Evolutionary conservation across 2,329 filamentous ascomycete species (phyloP), one percentile per base, ranked within the genome.

Genomic region (Colletotrichum tropicicola): DNA sequence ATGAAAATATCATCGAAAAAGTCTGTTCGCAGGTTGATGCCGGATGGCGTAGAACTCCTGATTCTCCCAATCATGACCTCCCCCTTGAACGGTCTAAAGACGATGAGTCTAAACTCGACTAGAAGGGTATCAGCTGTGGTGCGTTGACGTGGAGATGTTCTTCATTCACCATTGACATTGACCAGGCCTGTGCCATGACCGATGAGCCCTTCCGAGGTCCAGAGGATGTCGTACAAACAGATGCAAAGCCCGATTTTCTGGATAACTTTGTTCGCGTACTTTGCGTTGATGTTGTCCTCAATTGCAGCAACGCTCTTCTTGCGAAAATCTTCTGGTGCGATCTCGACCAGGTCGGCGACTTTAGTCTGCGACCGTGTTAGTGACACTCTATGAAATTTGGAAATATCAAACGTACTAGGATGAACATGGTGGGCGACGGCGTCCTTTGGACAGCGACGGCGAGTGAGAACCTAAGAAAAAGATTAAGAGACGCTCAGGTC

Each of bases 1-100:
- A 98, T 89, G 64, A 93, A 91, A 30, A 99, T 93, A 68, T 98
- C 94, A 71, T 95, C 92, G 71, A 98, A 99, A 77, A 99, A 99
- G 68, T 97, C 93, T 4, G 94, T 91, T 51, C 90, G 89, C 65
- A 98, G 84, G 72, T 89, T 88, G 72, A 97, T 93, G 37, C 92
- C 94, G 2, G 89, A 82, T 7, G 89, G 84, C 1, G 87, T 91
- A 35, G 90, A 90, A 69, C 89, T 90, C 68, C 90, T 90, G 77
- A 99, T 98, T 69, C 89, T 91, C 15, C 92, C 96, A 45, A 92
- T 84, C 72, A 99, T 86, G 65, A 98, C 93, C 76, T 99, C 96
- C 49, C 93, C 93, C 75, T 97, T 97, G 82, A 98, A 98, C 0
- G 96, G 96, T 23, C 96, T 90, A 77, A 98, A 99, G 28, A 99